Evolutionary conservation across 2,329 filamentous ascomycete genomes (phyloP).

Genomic region (Colletotrichum lentis): DNA sequence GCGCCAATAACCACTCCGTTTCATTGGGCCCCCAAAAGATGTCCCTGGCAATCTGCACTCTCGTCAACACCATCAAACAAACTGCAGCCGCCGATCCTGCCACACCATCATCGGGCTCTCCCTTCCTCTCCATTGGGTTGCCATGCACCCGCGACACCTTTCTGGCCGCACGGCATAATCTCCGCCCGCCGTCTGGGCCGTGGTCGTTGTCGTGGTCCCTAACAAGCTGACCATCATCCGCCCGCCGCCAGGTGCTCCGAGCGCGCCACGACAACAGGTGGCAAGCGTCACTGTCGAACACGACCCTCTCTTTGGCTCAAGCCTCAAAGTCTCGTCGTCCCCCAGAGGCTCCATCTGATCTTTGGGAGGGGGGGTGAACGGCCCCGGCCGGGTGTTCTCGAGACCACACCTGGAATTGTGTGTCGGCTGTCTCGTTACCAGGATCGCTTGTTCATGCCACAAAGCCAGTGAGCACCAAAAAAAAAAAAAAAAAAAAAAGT

Average conservation of each 20-base stretch:
- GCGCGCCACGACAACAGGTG: constrained; percentile 33
- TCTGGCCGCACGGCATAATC: constrained; percentile 6
- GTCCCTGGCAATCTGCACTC: constrained; percentile 24
- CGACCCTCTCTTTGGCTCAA: constrained; percentile 4
- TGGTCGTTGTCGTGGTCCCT: constrained; percentile 5
- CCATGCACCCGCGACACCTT: constrained; percentile 30
- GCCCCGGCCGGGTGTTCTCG: neutral
- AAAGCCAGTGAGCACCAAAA: neutral
- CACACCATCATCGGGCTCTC: constrained; percentile 33
- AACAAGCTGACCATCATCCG: constrained; percentile 1
- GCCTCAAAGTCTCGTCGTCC: neutral
- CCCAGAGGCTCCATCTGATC: neutral
- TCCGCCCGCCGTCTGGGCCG: constrained; percentile 14
- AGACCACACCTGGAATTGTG: neutral
- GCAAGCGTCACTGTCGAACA: constrained; percentile 24
- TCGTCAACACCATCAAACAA: constrained; percentile 21
- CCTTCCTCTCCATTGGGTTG: constrained; percentile 26
- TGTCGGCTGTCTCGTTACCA: constrained; percentile 22
- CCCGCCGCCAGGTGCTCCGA: constrained; percentile 13
- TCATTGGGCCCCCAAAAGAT: constrained; percentile 26
- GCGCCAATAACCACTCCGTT: constrained; percentile 1
- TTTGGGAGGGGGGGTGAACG: neutral
- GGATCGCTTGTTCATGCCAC: constrained; percentile 1
- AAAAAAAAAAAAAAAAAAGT: no score
- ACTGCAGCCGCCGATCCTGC: constrained; percentile 35